Percentiles rank a stretch among this genome's conserved stretches.
Evolutionary conservation across 108 stramenopile genomes (phyloP).

Genomic region (Aurantiochytrium sp.): DNA sequence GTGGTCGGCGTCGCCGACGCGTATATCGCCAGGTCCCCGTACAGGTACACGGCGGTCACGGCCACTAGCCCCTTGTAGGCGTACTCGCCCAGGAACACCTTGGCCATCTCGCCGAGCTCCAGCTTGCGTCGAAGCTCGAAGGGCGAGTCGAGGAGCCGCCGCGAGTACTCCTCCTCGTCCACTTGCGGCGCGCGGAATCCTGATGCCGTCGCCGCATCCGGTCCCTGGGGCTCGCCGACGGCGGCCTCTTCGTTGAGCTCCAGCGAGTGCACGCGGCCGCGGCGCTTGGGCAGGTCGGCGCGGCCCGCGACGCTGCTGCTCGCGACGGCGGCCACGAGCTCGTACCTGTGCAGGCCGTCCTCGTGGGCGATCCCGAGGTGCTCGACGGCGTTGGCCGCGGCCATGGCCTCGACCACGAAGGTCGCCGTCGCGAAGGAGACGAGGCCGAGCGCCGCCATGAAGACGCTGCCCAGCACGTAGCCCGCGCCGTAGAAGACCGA

Average conservation of each 20-base stretch:
- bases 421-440: conserved; percentile 14
- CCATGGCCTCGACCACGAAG: conserved; percentile 6
- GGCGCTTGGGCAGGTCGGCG: neutral
- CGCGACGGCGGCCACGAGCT: neutral
- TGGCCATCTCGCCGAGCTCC: conserved; percentile 24
- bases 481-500: conserved; percentile 9
- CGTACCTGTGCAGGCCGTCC: neutral
- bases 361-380: neutral
- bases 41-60: neutral
- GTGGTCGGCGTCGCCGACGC: conserved; percentile 16
- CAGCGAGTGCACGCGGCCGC: no score
- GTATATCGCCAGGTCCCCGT: conserved; percentile 15
- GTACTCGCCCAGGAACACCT: neutral
- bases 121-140: neutral
- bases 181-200: neutral
- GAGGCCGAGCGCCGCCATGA: neutral
- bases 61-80: neutral
- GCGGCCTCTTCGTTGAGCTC: no score
- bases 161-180: neutral
- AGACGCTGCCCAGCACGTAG: neutral
- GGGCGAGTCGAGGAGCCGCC: neutral
- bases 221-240: no score
- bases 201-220: no score
- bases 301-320: neutral
- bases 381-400: neutral